Percentiles rank a stretch among this genome's conserved stretches.
These are phyloP conservation scores for Pleomassaria siparia DNA, from an alignment of 2,329 filamentous ascomycete genomes.

Conservation along the genomic window DNA sequence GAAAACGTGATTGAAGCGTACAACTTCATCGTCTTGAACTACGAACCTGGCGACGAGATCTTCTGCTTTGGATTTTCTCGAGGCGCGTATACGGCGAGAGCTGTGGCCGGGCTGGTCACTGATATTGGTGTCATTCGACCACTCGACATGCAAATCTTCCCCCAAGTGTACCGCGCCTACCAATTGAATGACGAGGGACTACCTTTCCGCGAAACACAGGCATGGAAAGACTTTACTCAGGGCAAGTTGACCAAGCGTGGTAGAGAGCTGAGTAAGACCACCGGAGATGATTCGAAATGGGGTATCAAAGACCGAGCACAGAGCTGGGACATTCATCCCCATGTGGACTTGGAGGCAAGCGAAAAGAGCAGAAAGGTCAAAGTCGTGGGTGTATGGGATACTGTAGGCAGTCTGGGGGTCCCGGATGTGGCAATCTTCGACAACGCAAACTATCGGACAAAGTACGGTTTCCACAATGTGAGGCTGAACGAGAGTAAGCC, in stretches of 20 bases:
- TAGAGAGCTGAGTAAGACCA: slow-evolving; percentile 21
- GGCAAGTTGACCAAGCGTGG: slow-evolving; percentile 34
- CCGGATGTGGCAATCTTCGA: slow-evolving; percentile 44
- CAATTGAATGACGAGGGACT: slow-evolving; percentile 29
- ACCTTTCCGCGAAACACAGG: slow-evolving; percentile 27
- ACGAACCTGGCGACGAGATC: slow-evolving; percentile 50
- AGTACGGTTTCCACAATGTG: slow-evolving; percentile 39
- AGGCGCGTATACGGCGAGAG: slow-evolving; percentile 49
- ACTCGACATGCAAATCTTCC: slow-evolving; percentile 47
- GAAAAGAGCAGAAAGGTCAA: slow-evolving; percentile 38
- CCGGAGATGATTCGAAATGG: slow-evolving; percentile 41
- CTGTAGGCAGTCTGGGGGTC: slow-evolving; percentile 49
- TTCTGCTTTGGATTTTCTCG: slow-evolving; percentile 52
- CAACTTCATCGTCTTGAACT: slow-evolving; percentile 55
- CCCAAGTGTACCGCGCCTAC: slow-evolving; percentile 46
- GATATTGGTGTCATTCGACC: slow-evolving; percentile 52
- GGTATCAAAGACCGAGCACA: slow-evolving; percentile 29
- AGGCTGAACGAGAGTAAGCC: slow-evolving; percentile 36
- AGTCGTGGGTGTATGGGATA: slow-evolving; percentile 53
- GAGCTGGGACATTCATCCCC: slow-evolving; percentile 40
- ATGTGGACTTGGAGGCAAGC: slow-evolving; percentile 22
- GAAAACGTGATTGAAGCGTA: slow-evolving; percentile 55
- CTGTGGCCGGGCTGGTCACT: slow-evolving; percentile 47
- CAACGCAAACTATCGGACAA: slow-evolving; percentile 18
- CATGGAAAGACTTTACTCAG: slow-evolving; percentile 35